Percentiles rank a stretch among this genome's conserved stretches.
phyloP scores from a whole-genome alignment of 83 land plant genomes.

The Picea engelmannii region DNA sequence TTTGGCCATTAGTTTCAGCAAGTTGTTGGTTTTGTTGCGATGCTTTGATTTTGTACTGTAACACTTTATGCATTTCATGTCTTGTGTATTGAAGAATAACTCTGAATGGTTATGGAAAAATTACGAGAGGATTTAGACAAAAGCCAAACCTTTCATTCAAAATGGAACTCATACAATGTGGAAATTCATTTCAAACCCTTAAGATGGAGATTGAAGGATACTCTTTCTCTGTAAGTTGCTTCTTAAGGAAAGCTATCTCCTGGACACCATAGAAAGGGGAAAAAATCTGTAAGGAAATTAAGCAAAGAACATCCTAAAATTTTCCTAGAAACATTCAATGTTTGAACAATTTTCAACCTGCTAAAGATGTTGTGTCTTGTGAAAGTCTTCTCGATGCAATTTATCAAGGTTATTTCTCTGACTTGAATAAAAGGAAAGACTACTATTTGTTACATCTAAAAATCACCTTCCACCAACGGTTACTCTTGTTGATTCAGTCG shows the following conservation, averaged over 20 bases:
- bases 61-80: constrained; percentile 1
- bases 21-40: constrained; percentile 6
- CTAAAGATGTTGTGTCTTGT: neutral
- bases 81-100: constrained; percentile 1
- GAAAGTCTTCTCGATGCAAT: neutral
- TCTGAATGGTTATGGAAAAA: neutral
- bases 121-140: too few species aligned
- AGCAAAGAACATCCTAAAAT: too few species aligned
- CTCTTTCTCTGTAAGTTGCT: neutral
- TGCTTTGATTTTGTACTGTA: neutral
- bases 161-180: too few species aligned
- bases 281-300: neutral
- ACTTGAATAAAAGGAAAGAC: neutral
- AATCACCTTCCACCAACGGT: neutral
- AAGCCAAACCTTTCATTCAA: too few species aligned
- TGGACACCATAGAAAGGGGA: neutral
- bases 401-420: too few species aligned
- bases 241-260: constrained; percentile 13
- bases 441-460: constrained; percentile 6
- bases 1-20: constrained; percentile 8
- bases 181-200: neutral
- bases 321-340: too few species aligned
- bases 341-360: neutral
- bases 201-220: neutral
- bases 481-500: neutral